Conservation (phyloP, 2,329 filamentous ascomycete genomes). For the Penicillium rolfsii region DNA sequence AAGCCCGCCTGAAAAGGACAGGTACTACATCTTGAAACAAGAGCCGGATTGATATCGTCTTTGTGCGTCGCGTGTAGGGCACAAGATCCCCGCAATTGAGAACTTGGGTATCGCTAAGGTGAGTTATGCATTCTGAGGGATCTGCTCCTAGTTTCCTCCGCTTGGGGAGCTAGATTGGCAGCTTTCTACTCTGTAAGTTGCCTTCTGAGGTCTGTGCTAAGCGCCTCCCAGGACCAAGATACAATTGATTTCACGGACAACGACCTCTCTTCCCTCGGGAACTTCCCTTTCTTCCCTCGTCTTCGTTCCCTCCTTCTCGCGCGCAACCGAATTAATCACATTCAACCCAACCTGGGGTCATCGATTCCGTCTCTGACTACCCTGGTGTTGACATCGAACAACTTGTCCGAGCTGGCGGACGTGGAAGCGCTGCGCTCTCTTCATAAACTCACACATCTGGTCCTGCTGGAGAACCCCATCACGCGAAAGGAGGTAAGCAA, state of each 20-base stretch:
- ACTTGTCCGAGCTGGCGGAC: slow-evolving; percentile 80
- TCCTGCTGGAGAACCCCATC: slow-evolving; percentile 84
- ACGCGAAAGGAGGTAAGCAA: slow-evolving; percentile 81
- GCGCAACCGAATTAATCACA: slow-evolving; percentile 81
- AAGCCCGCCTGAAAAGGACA: slow-evolving; percentile 69
- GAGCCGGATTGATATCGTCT: slow-evolving; percentile 83
- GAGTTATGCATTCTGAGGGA: slow-evolving; percentile 45
- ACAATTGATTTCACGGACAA: slow-evolving; percentile 99
- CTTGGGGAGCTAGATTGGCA: slow-evolving; percentile 6
- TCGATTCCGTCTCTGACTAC: slow-evolving; percentile 81
- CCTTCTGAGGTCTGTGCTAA: slow-evolving; percentile 10
- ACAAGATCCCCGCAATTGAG: slow-evolving; percentile 96
- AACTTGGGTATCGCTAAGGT: slow-evolving; percentile 94
- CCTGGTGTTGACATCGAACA: slow-evolving; percentile 81
- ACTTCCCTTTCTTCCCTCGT: slow-evolving; percentile 89
- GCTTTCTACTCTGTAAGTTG: not conserved
- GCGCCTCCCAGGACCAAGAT: slow-evolving; percentile 77
- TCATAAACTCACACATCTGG: slow-evolving; percentile 73
- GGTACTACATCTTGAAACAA: slow-evolving; percentile 71
- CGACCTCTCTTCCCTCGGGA: slow-evolving; percentile 84
- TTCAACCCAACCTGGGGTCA: slow-evolving; percentile 74
- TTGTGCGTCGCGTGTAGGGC: slow-evolving; percentile 69
- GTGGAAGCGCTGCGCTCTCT: slow-evolving; percentile 77
- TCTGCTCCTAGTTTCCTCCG: not conserved
- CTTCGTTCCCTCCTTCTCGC: slow-evolving; percentile 85